Evolutionary conservation across 441 rosid species (phyloP).

Genomic region (Pelargonium fulgidum): DNA sequence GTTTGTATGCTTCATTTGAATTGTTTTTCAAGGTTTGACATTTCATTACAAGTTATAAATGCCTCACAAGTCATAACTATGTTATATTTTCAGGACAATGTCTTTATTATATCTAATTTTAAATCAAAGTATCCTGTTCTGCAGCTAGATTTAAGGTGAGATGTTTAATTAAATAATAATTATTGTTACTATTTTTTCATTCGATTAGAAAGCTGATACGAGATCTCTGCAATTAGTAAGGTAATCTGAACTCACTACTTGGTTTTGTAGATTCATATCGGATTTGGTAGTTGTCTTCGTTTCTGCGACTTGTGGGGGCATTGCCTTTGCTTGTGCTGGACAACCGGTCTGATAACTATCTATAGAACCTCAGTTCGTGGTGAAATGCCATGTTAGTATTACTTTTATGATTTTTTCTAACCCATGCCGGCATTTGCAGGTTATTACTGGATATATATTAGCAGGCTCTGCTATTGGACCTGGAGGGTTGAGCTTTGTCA

Average conservation of each 20-base stretch:
- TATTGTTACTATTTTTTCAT: background rate
- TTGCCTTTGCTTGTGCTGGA: constrained; percentile 98
- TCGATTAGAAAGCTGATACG: constrained; percentile 19
- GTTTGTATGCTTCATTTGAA: constrained; percentile 10
- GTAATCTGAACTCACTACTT: background rate
- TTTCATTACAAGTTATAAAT: background rate
- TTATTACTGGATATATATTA: constrained; percentile 83
- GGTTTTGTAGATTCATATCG: constrained; percentile 23
- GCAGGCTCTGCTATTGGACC: constrained; percentile 95
- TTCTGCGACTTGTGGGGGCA: constrained; percentile 97
- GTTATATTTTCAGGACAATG: constrained; percentile 23
- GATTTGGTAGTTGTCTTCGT: constrained; percentile 39
- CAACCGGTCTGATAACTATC: constrained; percentile 61
- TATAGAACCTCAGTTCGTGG: constrained; percentile 27
- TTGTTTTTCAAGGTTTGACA: background rate
- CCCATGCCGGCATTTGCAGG: constrained; percentile 41
- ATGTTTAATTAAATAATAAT: constrained; percentile 7
- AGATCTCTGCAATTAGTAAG: background rate
- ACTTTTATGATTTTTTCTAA: background rate
- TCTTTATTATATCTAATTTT: constrained; percentile 28
- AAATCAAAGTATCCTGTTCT: constrained; percentile 28
- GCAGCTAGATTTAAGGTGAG: constrained; percentile 28
- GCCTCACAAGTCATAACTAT: background rate
- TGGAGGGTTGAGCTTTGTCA: constrained; percentile 90
- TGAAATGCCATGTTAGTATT: constrained; percentile 21